These are phyloP conservation scores for Fusarium zealandicum DNA, from an alignment of 2,329 filamentous ascomycete genomes.

Conservation along the genomic window DNA sequence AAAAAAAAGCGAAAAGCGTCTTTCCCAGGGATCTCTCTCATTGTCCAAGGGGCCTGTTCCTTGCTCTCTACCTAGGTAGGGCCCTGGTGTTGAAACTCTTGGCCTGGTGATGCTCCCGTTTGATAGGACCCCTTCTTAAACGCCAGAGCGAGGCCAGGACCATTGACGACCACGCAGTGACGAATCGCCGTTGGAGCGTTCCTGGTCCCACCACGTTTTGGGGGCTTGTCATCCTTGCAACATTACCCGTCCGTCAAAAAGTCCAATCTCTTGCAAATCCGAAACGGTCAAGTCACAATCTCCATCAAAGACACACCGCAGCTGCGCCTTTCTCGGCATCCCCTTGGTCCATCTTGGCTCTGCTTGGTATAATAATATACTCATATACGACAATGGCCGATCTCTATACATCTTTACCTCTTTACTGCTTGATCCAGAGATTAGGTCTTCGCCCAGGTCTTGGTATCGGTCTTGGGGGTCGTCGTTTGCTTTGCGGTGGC, in stretches of 20 bases:
- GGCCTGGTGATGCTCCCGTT: no score
- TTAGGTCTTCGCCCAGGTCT: slow-evolving; percentile 1
- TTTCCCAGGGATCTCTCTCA: not conserved
- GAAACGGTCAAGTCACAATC: not conserved
- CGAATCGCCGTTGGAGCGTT: slow-evolving; percentile 19
- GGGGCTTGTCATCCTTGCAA: slow-evolving; percentile 19
- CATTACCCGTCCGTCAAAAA: not conserved
- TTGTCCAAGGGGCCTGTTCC: not conserved
- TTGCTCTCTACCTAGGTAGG: no score
- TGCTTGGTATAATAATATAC: not conserved
- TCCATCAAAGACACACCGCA: not conserved
- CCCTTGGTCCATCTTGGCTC: not conserved
- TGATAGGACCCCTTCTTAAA: no score
- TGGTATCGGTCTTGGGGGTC: no score
- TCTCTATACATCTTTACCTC: not conserved
- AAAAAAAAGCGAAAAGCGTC: not conserved
- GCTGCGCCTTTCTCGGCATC: slow-evolving; percentile 19
- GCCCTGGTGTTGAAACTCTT: slow-evolving; percentile 3
- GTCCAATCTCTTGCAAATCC: slow-evolving; percentile 1
- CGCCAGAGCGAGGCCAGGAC: not conserved
- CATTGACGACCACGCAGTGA: slow-evolving; percentile 31
- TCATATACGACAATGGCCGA: not conserved
- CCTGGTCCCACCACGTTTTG: slow-evolving; percentile 33
- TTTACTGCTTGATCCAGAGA: not conserved
- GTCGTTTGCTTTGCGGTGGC: not conserved